Percentiles rank a stretch among this genome's conserved stretches.
Conservation (phyloP, 257 asterid genomes). For the Solanum chmielewskii region DNA sequence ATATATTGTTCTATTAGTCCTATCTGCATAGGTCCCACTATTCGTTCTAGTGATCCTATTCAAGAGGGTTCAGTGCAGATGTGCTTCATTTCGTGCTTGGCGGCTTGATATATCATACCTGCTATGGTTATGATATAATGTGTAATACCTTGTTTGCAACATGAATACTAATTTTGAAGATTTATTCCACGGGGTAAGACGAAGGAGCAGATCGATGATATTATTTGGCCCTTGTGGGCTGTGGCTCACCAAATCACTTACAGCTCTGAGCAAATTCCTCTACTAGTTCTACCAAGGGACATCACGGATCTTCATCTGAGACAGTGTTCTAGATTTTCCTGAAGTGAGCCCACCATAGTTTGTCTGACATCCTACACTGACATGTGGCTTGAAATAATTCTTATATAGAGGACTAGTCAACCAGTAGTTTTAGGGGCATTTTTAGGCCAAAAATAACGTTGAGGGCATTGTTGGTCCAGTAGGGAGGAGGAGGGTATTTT, state of each 20-base stretch:
- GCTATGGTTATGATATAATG: neutral
- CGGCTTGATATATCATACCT: neutral
- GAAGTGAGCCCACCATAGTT: neutral
- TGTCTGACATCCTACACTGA: neutral
- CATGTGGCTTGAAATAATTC: neutral
- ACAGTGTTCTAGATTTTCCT: neutral
- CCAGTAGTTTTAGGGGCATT: neutral
- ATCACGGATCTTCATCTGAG: neutral
- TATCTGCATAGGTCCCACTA: neutral
- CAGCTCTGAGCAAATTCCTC: neutral
- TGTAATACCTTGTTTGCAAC: neutral
- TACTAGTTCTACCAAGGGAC: neutral
- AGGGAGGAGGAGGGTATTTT: neutral
- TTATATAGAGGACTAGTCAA: neutral
- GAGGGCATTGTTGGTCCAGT: neutral
- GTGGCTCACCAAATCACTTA: neutral
- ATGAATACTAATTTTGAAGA: neutral
- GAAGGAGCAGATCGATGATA: neutral
- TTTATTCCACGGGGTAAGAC: neutral
- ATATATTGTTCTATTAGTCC: neutral
- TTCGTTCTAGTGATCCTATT: neutral
- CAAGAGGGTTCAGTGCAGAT: neutral
- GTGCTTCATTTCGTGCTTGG: neutral
- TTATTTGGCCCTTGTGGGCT: neutral
- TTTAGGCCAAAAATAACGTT: neutral